Conservation (phyloP, 1,284 basidiomycete species). For the Ceratobasidium sp. region DNA sequence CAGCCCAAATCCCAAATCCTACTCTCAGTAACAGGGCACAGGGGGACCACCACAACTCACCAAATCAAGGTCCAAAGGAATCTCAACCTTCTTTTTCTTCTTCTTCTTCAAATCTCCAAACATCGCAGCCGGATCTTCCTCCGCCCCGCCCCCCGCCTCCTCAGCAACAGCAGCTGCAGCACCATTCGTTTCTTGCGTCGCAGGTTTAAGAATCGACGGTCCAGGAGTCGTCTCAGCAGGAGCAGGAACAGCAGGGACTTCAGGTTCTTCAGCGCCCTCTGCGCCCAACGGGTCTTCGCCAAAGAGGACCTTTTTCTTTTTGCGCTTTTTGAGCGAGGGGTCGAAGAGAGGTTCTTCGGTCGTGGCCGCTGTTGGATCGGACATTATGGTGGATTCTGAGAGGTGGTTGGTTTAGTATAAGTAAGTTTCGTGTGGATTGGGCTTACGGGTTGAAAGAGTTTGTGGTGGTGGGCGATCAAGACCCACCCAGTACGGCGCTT, state of each 20-base stretch:
- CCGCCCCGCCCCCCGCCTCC: slow-evolving; percentile 68
- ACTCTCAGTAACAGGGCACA: slow-evolving; percentile 5
- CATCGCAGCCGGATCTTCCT: slow-evolving; percentile 75
- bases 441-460: not conserved
- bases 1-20: no score
- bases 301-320: slow-evolving; percentile 86
- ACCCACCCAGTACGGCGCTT: slow-evolving; percentile 6
- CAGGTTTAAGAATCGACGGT: slow-evolving; percentile 74
- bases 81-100: slow-evolving; percentile 89
- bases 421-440: no score
- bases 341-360: slow-evolving; percentile 85
- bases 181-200: slow-evolving; percentile 49
- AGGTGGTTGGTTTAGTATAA: no score
- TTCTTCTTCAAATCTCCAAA: slow-evolving; percentile 93
- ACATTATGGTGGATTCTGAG: not conserved
- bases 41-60: slow-evolving; percentile 62
- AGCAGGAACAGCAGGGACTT: slow-evolving; percentile 30
- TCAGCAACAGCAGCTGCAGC: slow-evolving; percentile 50
- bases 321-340: slow-evolving; percentile 82
- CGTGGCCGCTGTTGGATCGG: slow-evolving; percentile 39
- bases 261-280: slow-evolving; percentile 69
- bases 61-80: slow-evolving; percentile 86
- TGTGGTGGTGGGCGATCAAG: slow-evolving; percentile 1
- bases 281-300: slow-evolving; percentile 84
- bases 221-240: slow-evolving; percentile 69